Percentiles rank a stretch among this genome's conserved stretches.
These are phyloP conservation scores for Smittium culicis DNA, from an alignment of 371 early-diverging fungal genomes.

Conservation along the genomic window DNA sequence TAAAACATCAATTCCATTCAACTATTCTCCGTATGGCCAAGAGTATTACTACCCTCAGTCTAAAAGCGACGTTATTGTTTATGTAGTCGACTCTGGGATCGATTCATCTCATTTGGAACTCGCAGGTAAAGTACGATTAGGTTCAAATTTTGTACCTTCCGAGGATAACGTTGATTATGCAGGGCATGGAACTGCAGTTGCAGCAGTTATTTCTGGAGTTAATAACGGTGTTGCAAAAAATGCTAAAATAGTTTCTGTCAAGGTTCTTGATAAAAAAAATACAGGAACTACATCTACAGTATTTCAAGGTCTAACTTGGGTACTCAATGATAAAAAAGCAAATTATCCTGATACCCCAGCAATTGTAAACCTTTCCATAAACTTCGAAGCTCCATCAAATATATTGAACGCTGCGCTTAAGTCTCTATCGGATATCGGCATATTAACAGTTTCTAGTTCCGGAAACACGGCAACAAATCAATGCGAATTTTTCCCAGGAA, in stretches of 20 bases:
- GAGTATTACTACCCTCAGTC: slow-evolving; percentile 1
- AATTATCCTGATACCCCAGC: background rate
- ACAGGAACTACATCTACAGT: slow-evolving; percentile 27
- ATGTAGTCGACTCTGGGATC: slow-evolving; percentile 7
- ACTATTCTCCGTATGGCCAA: slow-evolving; percentile 6
- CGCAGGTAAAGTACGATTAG: background rate
- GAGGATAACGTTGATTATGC: background rate
- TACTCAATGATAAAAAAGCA: slow-evolving; percentile 1
- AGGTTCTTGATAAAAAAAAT: slow-evolving; percentile 36
- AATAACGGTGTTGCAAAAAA: slow-evolving; percentile 48
- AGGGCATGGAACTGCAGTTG: slow-evolving; percentile 46
- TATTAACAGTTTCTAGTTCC: background rate
- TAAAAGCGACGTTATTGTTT: slow-evolving; percentile 1
- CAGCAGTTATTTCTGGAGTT: slow-evolving; percentile 44
- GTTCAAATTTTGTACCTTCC: background rate
- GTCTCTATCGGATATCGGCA: background rate
- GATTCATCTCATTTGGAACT: background rate
- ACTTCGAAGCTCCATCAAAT: background rate
- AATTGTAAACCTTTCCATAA: background rate
- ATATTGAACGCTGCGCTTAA: no score
- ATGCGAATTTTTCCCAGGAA: background rate
- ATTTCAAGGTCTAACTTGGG: slow-evolving; percentile 29
- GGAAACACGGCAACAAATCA: background rate
- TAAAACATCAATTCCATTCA: background rate
- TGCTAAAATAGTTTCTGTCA: slow-evolving; percentile 40